Evolutionary conservation across 495 filamentous ascomycete genomes (phyloP).

Genomic region (Usnea hakonensis): DNA sequence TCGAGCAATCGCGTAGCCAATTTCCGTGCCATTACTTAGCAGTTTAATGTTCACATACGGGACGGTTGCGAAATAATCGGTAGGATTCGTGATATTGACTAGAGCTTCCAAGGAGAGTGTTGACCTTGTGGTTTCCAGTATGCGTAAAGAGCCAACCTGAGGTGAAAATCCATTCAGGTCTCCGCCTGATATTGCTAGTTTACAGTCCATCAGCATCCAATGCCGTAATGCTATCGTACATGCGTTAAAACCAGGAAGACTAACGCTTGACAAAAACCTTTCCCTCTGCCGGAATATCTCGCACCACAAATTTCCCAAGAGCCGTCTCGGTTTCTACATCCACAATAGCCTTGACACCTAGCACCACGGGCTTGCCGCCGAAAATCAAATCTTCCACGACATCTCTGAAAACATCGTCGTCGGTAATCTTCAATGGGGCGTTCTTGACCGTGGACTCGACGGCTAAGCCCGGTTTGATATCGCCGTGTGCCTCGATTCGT

Average conservation of each 20-base stretch:
- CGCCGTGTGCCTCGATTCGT: constrained; percentile 44
- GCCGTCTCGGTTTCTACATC: constrained; percentile 73
- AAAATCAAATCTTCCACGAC: constrained; percentile 71
- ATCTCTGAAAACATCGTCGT: constrained; percentile 64
- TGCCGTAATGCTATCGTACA: constrained; percentile 18
- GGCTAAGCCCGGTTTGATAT: constrained; percentile 50
- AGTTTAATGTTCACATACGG: constrained; percentile 73
- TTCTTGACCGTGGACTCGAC: constrained; percentile 69
- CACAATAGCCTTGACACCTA: constrained; percentile 71
- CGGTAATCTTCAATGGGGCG: constrained; percentile 72
- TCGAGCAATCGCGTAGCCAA: constrained; percentile 63
- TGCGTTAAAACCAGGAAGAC: constrained; percentile 33
- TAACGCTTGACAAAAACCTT: constrained; percentile 81
- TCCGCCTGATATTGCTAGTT: constrained; percentile 39
- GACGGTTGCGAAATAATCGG: constrained; percentile 68
- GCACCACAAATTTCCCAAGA: constrained; percentile 69
- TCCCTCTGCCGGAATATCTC: constrained; percentile 76
- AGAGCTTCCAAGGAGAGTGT: constrained; percentile 59
- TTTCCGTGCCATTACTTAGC: constrained; percentile 58
- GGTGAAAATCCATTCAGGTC: constrained; percentile 49
- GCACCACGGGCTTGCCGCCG: constrained; percentile 50
- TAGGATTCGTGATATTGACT: constrained; percentile 84
- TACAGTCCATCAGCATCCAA: constrained; percentile 23
- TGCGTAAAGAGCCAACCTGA: constrained; percentile 53
- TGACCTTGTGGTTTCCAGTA: constrained; percentile 59